Evolutionary conservation across 2,329 filamentous ascomycete genomes (phyloP).

Genomic region (Akanthomyces muscarius): DNA sequence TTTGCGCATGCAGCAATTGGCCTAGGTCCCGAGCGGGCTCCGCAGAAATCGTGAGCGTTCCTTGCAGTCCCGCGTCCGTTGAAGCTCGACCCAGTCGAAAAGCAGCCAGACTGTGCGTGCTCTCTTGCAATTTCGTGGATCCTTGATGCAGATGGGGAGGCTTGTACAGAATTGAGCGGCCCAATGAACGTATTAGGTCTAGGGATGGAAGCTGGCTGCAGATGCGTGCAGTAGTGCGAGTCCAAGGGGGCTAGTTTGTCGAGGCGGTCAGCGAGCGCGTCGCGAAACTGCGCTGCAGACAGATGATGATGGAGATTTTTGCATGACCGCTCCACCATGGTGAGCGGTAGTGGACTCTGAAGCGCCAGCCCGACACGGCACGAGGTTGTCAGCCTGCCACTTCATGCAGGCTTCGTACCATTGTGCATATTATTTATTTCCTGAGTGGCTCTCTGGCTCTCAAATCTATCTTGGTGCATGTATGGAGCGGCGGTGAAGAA

Average conservation of each 20-base stretch:
- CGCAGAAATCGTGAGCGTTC: conserved; percentile 13
- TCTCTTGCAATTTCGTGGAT: conserved; percentile 7
- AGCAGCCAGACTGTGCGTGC: neutral
- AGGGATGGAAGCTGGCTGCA: conserved; percentile 6
- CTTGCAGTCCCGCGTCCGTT: conserved; percentile 12
- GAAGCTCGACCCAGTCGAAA: neutral
- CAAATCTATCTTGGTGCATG: neutral
- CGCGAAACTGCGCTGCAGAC: neutral
- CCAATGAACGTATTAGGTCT: neutral
- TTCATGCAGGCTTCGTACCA: neutral
- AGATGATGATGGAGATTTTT: conserved; percentile 3
- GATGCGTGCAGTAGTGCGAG: conserved; percentile 11
- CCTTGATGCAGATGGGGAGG: neutral
- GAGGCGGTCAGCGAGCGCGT: conserved; percentile 14
- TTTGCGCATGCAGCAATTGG: conserved; percentile 4
- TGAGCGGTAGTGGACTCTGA: conserved; percentile 4
- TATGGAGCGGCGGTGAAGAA: conserved; percentile 13
- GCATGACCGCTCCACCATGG: conserved; percentile 1
- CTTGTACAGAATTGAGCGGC: neutral
- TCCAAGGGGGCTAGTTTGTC: neutral
- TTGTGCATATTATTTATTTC: conserved; percentile 5
- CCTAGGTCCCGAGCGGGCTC: neutral
- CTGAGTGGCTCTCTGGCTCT: neutral
- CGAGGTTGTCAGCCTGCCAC: neutral
- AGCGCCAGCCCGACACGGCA: neutral